Evolutionary conservation across 345 rosid genomes (phyloP), one percentile per base, ranked within the genome.

Genomic region (Orychophragmus violaceus): DNA sequence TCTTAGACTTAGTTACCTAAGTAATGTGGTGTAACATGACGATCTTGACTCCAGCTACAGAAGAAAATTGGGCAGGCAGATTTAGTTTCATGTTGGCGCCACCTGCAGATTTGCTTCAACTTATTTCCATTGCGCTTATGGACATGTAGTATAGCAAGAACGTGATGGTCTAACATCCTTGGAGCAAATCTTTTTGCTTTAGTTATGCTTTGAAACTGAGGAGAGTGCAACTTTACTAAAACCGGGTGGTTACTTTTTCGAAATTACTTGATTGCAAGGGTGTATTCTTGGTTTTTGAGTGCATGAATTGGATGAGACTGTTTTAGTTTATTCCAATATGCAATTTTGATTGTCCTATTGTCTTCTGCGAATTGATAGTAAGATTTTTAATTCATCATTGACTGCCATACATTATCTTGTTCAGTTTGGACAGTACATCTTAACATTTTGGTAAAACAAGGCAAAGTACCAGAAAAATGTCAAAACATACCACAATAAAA

Each of bases 381-480:
- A 49, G 32, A 13, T 37, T 69, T 48, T 29, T 3, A 29, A 2
- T 52, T 52, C 32, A 5, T 29, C 16, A 4, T 54, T 45, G 18
- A 27, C 18, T 63, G 55, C 37, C 17, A 22, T 10, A 44, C 39
- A 23, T 17, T 24, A 44, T 18, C 10, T 30, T 52, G 46, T 48
- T 12, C 32, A 25, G 13, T 56, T n/a, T 45, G 51, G 35, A 57
- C 45, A 55, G 18, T 11, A 11, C 32, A 32, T 37, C 45, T 68
- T n/a, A 55, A 68, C 48, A 7, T 69, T 52, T 3, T 63, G 62
- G 50, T 39, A 7, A 50, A 66, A 67, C 82, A 94, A 96, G 97
- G 99, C 99, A 25, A 94, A 94, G 68, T 94, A 94, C 75, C 99
- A 94, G 83, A 90, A 94, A 79, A 90, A 94, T 74, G 95, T 90